Base-by-base conservation (phyloP, 805 yeast species). In the Metschnikowia noctiluminum region DNA sequence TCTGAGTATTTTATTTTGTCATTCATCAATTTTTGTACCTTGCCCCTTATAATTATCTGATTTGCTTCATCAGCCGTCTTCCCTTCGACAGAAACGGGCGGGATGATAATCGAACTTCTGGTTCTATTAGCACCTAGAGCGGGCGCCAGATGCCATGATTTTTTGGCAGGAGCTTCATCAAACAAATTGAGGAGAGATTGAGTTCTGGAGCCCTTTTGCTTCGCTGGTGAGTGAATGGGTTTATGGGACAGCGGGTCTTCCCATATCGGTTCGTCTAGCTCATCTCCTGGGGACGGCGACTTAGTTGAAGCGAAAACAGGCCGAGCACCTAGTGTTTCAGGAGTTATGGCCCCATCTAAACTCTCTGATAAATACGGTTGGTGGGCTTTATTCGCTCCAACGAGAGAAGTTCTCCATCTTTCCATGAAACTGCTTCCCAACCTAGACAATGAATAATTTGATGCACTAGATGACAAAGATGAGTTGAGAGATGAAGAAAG, bases 371-470 rank as follows among this genome's bases (percentile, higher is more conserved):
- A 42, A 35, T 38, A 45, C 35, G 35, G 38, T 15, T n/a, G 48
- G 12, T 40, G 45, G 10, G 38, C 21, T 28, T 41, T 50, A 35
- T 36, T 41, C 7, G 49, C 28, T 27, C 56, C 55, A 40, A 49
- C 59, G 32, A 69, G 61, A 1, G 73, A 65, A 45, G 61, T 62
- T 48, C 65, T 66, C 79, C 80, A 74, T 53, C 70, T 73, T 9
- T 74, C 80, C 54, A 74, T 55, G 50, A 74, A 72, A 43, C 76
- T 68, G 26, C 73, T 68, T 0, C 78, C 76, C 27, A 72, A 49
- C 46, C 71, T 70, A 4, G 73, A 62, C 21, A 73, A 55, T 0
- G 77, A 72, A 53, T 67, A 71, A 44, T 68, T 69, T 2, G 74
- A 69, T 1, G 71, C 65, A 41, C 57, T 56, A 1, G 74, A 69